A percentile compares a stretch with the other conserved stretches of the same genome.
Conservation (phyloP, 192 early-diverging fungal genomes). For the Tieghemiomyces parasiticus region DNA sequence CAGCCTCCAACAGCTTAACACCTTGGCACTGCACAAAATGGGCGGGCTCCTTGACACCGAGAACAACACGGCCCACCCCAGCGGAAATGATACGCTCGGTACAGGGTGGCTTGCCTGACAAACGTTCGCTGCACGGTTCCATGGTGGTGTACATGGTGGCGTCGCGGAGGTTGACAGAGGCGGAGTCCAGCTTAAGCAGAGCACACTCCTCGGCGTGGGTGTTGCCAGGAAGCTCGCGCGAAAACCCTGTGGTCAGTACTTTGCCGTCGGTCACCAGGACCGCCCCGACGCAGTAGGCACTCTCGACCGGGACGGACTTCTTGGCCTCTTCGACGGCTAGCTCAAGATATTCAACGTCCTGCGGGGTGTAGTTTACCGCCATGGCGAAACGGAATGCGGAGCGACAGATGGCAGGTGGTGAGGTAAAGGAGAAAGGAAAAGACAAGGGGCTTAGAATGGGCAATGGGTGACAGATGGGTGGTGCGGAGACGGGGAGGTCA, state of each 20-base stretch:
- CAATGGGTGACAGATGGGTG: no score
- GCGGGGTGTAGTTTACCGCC: not conserved
- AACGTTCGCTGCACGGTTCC: slow-evolving; percentile 78
- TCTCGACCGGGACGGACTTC: slow-evolving; percentile 52
- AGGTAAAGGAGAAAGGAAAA: no score
- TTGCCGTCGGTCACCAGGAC: slow-evolving; percentile 39
- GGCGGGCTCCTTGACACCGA: slow-evolving; percentile 78
- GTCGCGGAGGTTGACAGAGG: slow-evolving; percentile 16
- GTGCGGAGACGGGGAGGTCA: no score
- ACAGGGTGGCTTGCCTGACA: slow-evolving; percentile 64
- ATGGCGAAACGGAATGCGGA: no score
- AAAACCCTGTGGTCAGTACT: slow-evolving; percentile 73
- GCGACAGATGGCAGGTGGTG: no score
- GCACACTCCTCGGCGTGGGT: slow-evolving; percentile 92
- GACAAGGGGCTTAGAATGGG: no score
- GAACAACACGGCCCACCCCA: slow-evolving; percentile 53
- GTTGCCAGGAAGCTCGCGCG: slow-evolving; percentile 89
- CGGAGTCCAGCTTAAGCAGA: slow-evolving; percentile 42
- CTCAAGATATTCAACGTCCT: slow-evolving; percentile 54
- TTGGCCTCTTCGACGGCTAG: slow-evolving; percentile 74
- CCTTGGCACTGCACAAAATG: slow-evolving; percentile 76
- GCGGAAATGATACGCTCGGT: slow-evolving; percentile 56
- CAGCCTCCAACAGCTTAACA: slow-evolving; percentile 39
- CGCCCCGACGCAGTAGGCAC: slow-evolving; percentile 91
- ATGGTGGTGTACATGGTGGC: slow-evolving; percentile 88